Conservation (phyloP, 768 basidiomycete species). For the Vishniacozyma victoriae region DNA sequence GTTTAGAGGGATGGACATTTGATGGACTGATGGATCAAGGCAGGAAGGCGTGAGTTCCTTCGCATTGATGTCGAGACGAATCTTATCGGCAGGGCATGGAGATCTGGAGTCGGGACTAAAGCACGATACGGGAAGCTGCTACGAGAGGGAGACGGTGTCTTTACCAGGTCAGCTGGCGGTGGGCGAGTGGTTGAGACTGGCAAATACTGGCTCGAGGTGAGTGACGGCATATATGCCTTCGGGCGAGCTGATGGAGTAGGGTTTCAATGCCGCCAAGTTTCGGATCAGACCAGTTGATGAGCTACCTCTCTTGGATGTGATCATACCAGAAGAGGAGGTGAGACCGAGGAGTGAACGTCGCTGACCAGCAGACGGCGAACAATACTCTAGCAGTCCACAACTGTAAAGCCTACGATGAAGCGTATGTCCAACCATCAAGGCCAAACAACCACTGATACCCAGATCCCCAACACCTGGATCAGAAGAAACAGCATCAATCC, state of each 20-base stretch:
- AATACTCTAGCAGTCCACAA: constrained; percentile 39
- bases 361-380: constrained; percentile 20
- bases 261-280: too few species aligned
- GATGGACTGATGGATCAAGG: constrained; percentile 37
- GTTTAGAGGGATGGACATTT: constrained; percentile 29
- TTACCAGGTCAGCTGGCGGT: constrained; percentile 28
- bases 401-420: constrained; percentile 28
- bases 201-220: constrained; percentile 35
- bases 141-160: constrained; percentile 10
- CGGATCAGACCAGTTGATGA: too few species aligned
- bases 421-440: constrained; percentile 1
- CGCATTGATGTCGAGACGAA: not conserved
- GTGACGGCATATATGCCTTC: not conserved
- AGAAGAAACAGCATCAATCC: constrained; percentile 4
- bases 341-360: not conserved
- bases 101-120: constrained; percentile 19
- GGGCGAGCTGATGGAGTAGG: not conserved
- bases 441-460: not conserved
- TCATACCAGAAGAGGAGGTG: constrained; percentile 30
- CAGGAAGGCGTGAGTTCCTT: constrained; percentile 27
- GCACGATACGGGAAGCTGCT: constrained; percentile 18
- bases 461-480: constrained; percentile 19
- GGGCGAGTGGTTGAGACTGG: constrained; percentile 30
- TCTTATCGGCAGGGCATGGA: constrained; percentile 27
- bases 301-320: constrained; percentile 22